These are phyloP conservation scores for Peronospora farinosa DNA, from an alignment of 352 stramenopile species.

Conservation along the genomic window DNA sequence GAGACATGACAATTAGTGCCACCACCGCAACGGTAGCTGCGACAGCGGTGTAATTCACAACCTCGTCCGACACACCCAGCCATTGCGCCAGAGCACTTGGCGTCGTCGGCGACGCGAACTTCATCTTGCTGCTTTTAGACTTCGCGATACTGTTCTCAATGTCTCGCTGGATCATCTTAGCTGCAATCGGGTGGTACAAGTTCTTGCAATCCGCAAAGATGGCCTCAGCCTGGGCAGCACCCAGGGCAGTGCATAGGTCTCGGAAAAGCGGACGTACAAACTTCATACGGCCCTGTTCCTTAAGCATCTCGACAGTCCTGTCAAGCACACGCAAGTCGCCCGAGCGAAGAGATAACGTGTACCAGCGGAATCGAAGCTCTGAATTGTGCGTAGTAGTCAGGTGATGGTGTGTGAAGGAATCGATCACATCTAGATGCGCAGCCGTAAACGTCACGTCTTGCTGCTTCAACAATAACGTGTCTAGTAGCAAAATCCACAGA, in stretches of 20 bases:
- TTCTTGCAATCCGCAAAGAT: slow-evolving; percentile 51
- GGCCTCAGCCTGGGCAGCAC: slow-evolving; percentile 19
- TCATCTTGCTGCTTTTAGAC: slow-evolving; percentile 27
- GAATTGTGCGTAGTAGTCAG: slow-evolving; percentile 51
- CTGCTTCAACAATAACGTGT: slow-evolving; percentile 49
- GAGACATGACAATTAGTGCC: slow-evolving; percentile 19
- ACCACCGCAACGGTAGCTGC: slow-evolving; percentile 17
- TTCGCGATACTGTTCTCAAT: slow-evolving; percentile 37
- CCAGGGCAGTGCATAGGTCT: slow-evolving; percentile 41
- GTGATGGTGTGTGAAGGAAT: slow-evolving; percentile 43
- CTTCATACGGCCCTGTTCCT: slow-evolving; percentile 75
- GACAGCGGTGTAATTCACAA: slow-evolving; percentile 16
- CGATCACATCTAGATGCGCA: slow-evolving; percentile 47
- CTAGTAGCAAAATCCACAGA: slow-evolving; percentile 53
- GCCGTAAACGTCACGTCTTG: slow-evolving; percentile 22
- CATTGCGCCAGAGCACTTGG: slow-evolving; percentile 26
- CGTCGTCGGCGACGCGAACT: slow-evolving; percentile 26
- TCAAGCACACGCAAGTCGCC: slow-evolving; percentile 38
- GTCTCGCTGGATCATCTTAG: slow-evolving; percentile 68
- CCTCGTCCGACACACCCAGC: slow-evolving; percentile 27
- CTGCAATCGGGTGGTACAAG: slow-evolving; percentile 61
- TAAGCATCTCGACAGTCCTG: slow-evolving; percentile 40
- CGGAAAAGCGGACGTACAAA: slow-evolving; percentile 64
- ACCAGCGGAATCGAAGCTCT: slow-evolving; percentile 71
- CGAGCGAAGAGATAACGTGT: slow-evolving; percentile 50